A percentile compares a stretch with the other conserved stretches of the same genome.
These are phyloP conservation scores for Helotiales sp. DNA, from an alignment of 2,329 filamentous ascomycete genomes.

Conservation along the genomic window DNA sequence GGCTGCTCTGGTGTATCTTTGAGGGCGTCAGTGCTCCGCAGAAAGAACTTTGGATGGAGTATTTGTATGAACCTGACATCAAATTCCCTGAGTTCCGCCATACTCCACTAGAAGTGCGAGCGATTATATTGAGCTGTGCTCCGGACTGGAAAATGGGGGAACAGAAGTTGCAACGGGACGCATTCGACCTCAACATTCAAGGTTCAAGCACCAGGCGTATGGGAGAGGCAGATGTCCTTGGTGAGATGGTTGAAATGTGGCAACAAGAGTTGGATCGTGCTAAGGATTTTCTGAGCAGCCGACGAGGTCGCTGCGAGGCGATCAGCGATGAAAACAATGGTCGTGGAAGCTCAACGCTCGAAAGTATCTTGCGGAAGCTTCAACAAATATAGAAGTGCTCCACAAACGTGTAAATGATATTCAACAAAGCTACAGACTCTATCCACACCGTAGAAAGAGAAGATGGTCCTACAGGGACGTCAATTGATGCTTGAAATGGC, in stretches of 20 bases:
- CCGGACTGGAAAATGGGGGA: neutral
- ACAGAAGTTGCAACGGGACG: neutral
- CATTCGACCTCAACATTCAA: neutral
- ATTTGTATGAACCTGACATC: neutral
- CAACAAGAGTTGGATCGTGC: neutral
- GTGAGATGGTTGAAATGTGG: neutral
- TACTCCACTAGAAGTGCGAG: neutral
- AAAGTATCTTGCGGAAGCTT: neutral
- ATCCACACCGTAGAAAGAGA: too few species aligned
- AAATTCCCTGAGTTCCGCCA: conserved; percentile 1
- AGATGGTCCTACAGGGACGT: too few species aligned
- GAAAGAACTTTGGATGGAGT: neutral
- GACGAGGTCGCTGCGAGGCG: neutral
- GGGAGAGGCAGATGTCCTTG: neutral
- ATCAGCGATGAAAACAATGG: neutral
- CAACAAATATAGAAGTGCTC: neutral
- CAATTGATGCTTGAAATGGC: too few species aligned
- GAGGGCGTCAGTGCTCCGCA: neutral
- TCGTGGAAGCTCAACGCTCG: neutral
- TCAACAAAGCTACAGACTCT: too few species aligned
- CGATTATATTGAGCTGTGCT: neutral
- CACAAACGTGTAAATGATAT: neutral
- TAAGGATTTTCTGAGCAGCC: neutral
- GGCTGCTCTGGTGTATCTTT: conserved; percentile 11
- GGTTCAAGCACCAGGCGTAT: neutral